Evolutionary conservation across 2,329 filamentous ascomycete species (phyloP), one percentile per base, ranked within the genome.

Genomic region (Cladobotryum mycophilum): DNA sequence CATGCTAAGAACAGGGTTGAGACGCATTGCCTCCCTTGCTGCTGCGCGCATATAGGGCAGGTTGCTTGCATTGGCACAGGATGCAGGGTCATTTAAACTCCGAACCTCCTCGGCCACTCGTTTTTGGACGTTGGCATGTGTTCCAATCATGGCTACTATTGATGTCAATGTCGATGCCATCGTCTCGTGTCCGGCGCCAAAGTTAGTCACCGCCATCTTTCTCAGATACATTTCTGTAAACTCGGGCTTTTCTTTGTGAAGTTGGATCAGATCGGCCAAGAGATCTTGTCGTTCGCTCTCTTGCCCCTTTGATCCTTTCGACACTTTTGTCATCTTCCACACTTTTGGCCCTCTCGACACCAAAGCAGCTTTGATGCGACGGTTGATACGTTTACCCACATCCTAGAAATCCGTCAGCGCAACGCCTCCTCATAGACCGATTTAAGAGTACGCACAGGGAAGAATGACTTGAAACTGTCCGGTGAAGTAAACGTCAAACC

Each of bases 101-200:
- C 63, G 61, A 2, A 75, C 53, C 47, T 71, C 67, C 14, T 68
- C 64, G 1, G 58, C 53, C 0, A 75, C 64, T 2, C 55, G 61
- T 1, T 50, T 20, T 40, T 72, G 70, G 0, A 69, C 61, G 0
- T 60, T 56, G 0, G 56, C 37, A 30, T 74, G 66, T 0, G 69
- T 68, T 1, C 68, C 74, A 20, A 80, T 65, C 67, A 76, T 70
- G 43, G 73, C 64, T 43, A 81, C 58, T 18, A 70, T 64, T 3
- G 76, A 72, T 0, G 76, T 79, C 6, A 80, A 58, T 0, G 76
- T 76, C 1, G 76, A 76, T 11, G 74, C 75, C 65, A 78, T 69
- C 0, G 76, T 80, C 56, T 80, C 76, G 52, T 80, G 76, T 0
- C 76, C 76, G 1, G 76, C 76, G 11, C 76, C 76, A 55, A 80